These are phyloP conservation scores for Vaccinium darrowii DNA, from an alignment of 148 eudicot genomes.

Conservation along the genomic window DNA sequence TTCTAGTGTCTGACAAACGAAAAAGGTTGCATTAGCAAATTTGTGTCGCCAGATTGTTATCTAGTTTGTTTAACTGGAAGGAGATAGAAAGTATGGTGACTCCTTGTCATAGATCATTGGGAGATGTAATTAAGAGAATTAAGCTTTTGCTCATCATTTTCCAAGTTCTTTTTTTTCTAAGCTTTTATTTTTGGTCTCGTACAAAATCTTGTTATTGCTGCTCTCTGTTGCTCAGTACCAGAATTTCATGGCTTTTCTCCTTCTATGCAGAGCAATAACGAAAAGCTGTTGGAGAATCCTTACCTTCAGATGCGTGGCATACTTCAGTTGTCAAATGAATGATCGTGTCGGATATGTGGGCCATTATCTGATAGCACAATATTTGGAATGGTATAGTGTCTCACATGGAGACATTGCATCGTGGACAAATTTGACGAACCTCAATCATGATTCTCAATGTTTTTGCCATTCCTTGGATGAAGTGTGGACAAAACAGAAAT, in stretches of 20 bases:
- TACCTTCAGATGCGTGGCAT: conserved; percentile 99
- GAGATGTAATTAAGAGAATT: not conserved
- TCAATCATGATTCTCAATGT: not conserved
- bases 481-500: not conserved
- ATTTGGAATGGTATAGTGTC: conserved; percentile 2
- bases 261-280: conserved; percentile 82
- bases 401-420: not conserved
- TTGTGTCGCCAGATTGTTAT: not conserved
- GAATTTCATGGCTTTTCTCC: conserved; percentile 14
- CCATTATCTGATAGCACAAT: conserved; percentile 14
- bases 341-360: conserved; percentile 45
- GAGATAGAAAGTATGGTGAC: not conserved
- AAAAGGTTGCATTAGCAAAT: not conserved
- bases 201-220: not conserved
- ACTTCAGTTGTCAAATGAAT: conserved; percentile 85
- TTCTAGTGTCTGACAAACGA: not conserved
- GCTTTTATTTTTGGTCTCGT: not conserved
- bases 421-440: conserved; percentile 3
- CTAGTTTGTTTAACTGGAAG: not conserved
- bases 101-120: not conserved
- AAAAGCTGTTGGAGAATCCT: conserved; percentile 94
- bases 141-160: not conserved
- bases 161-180: not conserved
- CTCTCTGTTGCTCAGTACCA: not conserved
- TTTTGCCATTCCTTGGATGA: conserved; percentile 8